These are phyloP conservation scores for Globisporangium okanoganense DNA, from an alignment of 352 stramenopile genomes.

Conservation along the genomic window DNA sequence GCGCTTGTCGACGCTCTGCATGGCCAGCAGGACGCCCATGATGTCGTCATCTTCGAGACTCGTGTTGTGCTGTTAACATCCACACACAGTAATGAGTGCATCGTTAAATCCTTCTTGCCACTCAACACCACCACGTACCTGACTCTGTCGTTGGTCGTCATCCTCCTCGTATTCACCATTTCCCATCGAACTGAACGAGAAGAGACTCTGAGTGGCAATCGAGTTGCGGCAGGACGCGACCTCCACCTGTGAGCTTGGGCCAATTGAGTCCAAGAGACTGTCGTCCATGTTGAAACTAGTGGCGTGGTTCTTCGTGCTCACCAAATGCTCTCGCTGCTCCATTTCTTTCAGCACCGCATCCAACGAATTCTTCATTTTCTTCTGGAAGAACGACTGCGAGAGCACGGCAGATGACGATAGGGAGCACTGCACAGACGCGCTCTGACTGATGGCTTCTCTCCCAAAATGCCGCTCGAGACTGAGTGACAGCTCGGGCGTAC, in stretches of 20 bases:
- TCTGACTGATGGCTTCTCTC: constrained; percentile 19
- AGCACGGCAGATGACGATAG: constrained; percentile 39
- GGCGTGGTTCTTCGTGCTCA: not conserved
- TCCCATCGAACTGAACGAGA: constrained; percentile 47
- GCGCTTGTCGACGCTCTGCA: constrained; percentile 32
- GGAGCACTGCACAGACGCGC: constrained; percentile 20
- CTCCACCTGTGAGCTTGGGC: constrained; percentile 7
- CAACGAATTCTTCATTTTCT: constrained; percentile 73
- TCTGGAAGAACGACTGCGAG: constrained; percentile 78
- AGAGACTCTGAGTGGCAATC: constrained; percentile 38
- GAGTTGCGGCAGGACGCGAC: constrained; percentile 39
- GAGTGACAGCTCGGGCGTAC: constrained; percentile 43
- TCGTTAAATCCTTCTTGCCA: not conserved
- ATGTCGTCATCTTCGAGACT: constrained; percentile 44
- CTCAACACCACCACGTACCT: constrained; percentile 3
- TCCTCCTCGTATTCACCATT: constrained; percentile 6
- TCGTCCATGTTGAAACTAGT: constrained; percentile 6
- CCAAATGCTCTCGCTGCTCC: constrained; percentile 16
- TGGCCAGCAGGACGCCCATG: constrained; percentile 40
- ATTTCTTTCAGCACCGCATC: constrained; percentile 50
- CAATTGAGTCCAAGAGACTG: constrained; percentile 8
- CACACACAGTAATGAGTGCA: not conserved
- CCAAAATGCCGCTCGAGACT: constrained; percentile 45
- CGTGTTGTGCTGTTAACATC: constrained; percentile 11
- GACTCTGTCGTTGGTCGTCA: constrained; percentile 22